These are phyloP conservation scores for Phaeosphaeria sp. DNA, from an alignment of 2,329 filamentous ascomycete genomes.

Conservation along the genomic window DNA sequence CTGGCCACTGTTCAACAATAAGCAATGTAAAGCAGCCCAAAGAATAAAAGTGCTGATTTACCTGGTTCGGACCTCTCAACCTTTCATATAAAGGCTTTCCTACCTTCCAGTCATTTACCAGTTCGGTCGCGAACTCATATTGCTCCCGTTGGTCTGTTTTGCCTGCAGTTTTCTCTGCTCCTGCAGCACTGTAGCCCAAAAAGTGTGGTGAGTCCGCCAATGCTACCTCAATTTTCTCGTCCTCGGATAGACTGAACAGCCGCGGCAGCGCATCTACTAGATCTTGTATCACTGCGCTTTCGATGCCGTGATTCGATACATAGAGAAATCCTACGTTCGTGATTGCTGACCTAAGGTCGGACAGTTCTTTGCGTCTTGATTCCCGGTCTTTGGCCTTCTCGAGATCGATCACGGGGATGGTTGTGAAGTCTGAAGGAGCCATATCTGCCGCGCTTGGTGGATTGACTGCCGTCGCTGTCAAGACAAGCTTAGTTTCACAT, in stretches of 20 bases:
- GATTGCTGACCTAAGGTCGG: constrained; percentile 53
- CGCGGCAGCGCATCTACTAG: constrained; percentile 45
- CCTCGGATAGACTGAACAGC: constrained; percentile 50
- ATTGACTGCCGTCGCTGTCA: background rate
- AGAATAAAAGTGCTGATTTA: background rate
- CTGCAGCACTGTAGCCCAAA: constrained; percentile 64
- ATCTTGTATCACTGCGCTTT: constrained; percentile 1
- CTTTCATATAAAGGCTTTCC: constrained; percentile 6
- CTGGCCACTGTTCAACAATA: constrained; percentile 5
- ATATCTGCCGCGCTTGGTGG: background rate
- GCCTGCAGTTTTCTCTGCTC: constrained; percentile 63
- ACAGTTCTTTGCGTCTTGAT: constrained; percentile 48
- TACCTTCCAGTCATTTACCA: constrained; percentile 31
- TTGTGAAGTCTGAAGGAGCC: constrained; percentile 10
- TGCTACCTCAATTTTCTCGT: constrained; percentile 6
- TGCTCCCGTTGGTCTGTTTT: constrained; percentile 62
- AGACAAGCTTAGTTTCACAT: background rate
- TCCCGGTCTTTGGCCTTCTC: constrained; percentile 48
- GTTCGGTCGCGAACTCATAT: constrained; percentile 66
- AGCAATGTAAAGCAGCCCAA: background rate
- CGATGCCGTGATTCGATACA: constrained; percentile 9
- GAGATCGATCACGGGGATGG: constrained; percentile 59
- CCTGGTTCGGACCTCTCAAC: constrained; percentile 10
- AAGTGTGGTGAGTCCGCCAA: constrained; percentile 63
- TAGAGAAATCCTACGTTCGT: constrained; percentile 12